Percentiles rank a stretch among this genome's conserved stretches.
Conservation (phyloP, 2,329 filamentous ascomycete species). For the Alternaria triticimaculans region DNA sequence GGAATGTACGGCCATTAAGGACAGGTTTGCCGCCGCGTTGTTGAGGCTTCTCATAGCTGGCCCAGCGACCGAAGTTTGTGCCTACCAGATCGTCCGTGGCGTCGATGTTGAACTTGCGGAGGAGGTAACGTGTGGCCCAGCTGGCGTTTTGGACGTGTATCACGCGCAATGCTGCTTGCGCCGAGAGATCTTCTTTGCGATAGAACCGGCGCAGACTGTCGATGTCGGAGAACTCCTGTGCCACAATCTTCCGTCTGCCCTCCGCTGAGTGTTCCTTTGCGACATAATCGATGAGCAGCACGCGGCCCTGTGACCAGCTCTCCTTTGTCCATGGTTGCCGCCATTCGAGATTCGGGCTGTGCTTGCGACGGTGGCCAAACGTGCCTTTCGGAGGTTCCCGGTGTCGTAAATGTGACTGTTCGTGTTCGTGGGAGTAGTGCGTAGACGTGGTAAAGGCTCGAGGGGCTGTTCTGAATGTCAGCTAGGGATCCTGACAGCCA, state of each 20-base stretch:
- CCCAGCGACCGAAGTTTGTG: slow-evolving; percentile 59
- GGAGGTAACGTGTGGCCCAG: slow-evolving; percentile 58
- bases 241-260: slow-evolving; percentile 53
- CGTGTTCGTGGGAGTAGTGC: slow-evolving; percentile 14
- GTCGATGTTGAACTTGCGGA: slow-evolving; percentile 61
- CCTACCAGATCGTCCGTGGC: slow-evolving; percentile 56
- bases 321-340: slow-evolving; percentile 46
- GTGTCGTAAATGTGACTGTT: slow-evolving; percentile 14
- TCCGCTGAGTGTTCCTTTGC: slow-evolving; percentile 46
- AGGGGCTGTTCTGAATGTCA: slow-evolving; percentile 20
- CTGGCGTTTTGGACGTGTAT: slow-evolving; percentile 61
- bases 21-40: slow-evolving; percentile 59
- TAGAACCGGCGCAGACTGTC: slow-evolving; percentile 56
- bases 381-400: slow-evolving; percentile 28
- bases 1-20: slow-evolving; percentile 60
- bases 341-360: slow-evolving; percentile 48
- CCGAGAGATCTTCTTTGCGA: slow-evolving; percentile 41
- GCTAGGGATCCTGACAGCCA: not conserved
- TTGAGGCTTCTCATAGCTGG: slow-evolving; percentile 56
- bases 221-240: slow-evolving; percentile 57
- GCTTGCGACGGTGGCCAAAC: slow-evolving; percentile 38
- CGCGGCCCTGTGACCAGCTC: slow-evolving; percentile 52
- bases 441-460: slow-evolving; percentile 23
- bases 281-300: slow-evolving; percentile 61
- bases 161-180: slow-evolving; percentile 48